Evolutionary conservation across 768 basidiomycete genomes (phyloP), one percentile per base, ranked within the genome.

Genomic region (Leccinum subgranulosum): DNA sequence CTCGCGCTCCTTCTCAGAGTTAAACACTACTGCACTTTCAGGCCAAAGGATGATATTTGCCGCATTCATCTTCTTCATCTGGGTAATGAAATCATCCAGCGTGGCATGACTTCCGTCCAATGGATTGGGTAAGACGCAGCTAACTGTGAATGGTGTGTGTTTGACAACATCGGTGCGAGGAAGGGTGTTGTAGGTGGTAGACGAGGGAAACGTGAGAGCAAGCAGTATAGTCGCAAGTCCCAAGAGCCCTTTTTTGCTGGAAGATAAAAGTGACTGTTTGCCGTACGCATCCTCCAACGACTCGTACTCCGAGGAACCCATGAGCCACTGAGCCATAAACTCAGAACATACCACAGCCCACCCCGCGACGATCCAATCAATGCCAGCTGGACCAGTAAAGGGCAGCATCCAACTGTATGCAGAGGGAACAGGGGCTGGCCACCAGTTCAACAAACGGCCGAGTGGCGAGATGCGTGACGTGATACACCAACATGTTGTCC

Each of bases 1-100:
- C 19, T 75, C 69, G 57, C 81, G 80, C 53, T 85, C 86, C 19
- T 60, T 62, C 12, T 70, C 69, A 33, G 77, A 80, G 33, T 77
- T 74, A 66, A 94, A 94, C 2, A 75, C 69, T 0, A 93, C 83
- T 0, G 90, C 90, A 6, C 85, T 85, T 70, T 93, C 91, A 0
- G 92, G 90, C 90, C 91, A 93, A 1, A 94, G 74, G 15, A 91
- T 65, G 15, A 94, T 66, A 43, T 80, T 78, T 1, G 87, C 85
- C 4, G 60, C 49, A 6, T 73, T 75, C 55, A 86, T 64, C n/a
- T 66, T 76, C 45, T 64, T 64, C 3, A 80, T 84, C 69, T 88
- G 90, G 0, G 47, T 33, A n/a, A 91, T 77, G 69, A 82, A 93
- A 59, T 87, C 82, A 0, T 83, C 66, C 15, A 93, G 70, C 0